phyloP scores from a whole-genome alignment of 1,284 basidiomycete species.

The Moesziomyces parantarcticus region DNA sequence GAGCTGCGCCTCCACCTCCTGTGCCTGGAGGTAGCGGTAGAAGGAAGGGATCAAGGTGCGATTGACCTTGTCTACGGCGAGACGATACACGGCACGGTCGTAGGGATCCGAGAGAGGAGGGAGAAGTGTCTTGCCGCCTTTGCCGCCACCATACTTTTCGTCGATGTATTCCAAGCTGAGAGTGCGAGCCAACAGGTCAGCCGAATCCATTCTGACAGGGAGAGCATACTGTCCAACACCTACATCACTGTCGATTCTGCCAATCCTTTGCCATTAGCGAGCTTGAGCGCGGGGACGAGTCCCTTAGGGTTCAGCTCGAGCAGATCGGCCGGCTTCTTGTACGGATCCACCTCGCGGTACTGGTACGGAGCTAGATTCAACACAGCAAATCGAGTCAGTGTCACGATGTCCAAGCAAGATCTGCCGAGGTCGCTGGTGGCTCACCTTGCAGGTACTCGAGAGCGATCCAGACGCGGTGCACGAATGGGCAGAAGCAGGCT shows the following conservation, averaged over 20 bases:
- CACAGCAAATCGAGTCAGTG: slow-evolving; percentile 28
- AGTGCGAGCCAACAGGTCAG: slow-evolving; percentile 71
- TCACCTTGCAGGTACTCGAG: slow-evolving; percentile 70
- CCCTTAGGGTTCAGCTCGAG: slow-evolving; percentile 82
- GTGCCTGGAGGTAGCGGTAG: slow-evolving; percentile 81
- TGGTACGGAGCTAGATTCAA: slow-evolving; percentile 26
- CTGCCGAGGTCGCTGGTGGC: neutral
- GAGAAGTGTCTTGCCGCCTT: slow-evolving; percentile 69
- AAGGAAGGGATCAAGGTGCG: slow-evolving; percentile 78
- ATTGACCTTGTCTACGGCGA: slow-evolving; percentile 78
- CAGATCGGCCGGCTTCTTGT: slow-evolving; percentile 81
- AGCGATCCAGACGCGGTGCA: slow-evolving; percentile 78
- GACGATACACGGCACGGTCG: slow-evolving; percentile 75
- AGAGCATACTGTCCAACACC: neutral
- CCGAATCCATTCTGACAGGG: neutral
- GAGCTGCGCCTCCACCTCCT: slow-evolving; percentile 74
- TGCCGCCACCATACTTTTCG: slow-evolving; percentile 74
- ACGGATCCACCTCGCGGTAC: slow-evolving; percentile 80
- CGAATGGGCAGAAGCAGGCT: slow-evolving; percentile 79
- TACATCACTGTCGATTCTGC: slow-evolving; percentile 58
- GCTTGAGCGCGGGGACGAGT: slow-evolving; percentile 77
- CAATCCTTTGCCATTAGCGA: slow-evolving; percentile 67
- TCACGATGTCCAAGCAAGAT: neutral
- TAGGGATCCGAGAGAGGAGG: slow-evolving; percentile 76
- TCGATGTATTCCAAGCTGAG: slow-evolving; percentile 80